phyloP scores from a whole-genome alignment of 768 basidiomycete species.

The Pleurotus ostreatus region DNA sequence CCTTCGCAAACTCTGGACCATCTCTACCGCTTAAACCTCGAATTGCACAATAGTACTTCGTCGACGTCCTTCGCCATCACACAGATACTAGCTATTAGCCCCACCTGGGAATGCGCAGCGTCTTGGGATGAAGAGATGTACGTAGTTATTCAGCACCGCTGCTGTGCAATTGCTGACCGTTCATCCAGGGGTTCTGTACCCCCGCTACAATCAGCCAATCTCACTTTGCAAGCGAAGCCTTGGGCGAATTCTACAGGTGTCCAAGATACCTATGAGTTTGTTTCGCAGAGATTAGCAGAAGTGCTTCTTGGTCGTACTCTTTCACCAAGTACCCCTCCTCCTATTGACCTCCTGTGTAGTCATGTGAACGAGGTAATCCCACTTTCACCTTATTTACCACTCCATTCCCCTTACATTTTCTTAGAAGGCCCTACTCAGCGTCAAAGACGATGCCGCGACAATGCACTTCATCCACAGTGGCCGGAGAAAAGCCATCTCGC shows the following conservation, averaged over 20 bases:
- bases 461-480: slow-evolving; percentile 47
- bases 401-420: too few relatives aligned
- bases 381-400: not conserved
- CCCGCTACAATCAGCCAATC: slow-evolving; percentile 43
- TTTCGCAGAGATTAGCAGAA: slow-evolving; percentile 43
- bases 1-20: slow-evolving; percentile 46
- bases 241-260: slow-evolving; percentile 34
- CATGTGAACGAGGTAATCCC: slow-evolving; percentile 40
- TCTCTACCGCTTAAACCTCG: slow-evolving; percentile 50
- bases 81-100: slow-evolving; percentile 64
- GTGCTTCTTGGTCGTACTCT: slow-evolving; percentile 46
- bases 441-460: slow-evolving; percentile 10
- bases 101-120: slow-evolving; percentile 57
- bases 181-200: slow-evolving; percentile 36
- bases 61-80: slow-evolving; percentile 41
- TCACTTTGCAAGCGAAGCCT: slow-evolving; percentile 37
- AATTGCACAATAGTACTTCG: slow-evolving; percentile 48
- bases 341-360: slow-evolving; percentile 47
- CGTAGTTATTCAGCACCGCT: too few relatives aligned
- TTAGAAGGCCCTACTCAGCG: too few relatives aligned
- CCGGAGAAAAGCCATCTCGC: slow-evolving; percentile 39
- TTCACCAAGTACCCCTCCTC: slow-evolving; percentile 42
- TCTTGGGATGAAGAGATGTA: slow-evolving; percentile 22
- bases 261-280: slow-evolving; percentile 44
- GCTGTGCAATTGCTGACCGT: not conserved